Percentiles rank a stretch among this genome's conserved stretches.
Evolutionary conservation across 805 yeast genomes (phyloP).

Genomic region (Metschnikowia lachancei): DNA sequence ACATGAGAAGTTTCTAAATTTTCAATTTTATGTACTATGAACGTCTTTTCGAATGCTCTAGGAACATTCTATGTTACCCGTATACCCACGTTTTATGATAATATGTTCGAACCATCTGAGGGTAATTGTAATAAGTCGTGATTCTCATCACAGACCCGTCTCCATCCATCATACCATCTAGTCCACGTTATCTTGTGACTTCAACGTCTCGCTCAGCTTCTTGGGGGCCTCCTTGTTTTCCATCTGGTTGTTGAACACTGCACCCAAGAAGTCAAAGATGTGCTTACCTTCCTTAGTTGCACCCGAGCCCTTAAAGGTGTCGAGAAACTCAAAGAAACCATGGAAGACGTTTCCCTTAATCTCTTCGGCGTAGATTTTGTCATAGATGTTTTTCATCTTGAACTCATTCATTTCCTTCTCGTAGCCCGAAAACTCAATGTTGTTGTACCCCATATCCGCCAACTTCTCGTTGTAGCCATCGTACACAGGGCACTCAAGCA

Average conservation of each 20-base stretch:
- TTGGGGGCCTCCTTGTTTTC: slow-evolving; percentile 17
- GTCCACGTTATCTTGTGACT: slow-evolving; percentile 13
- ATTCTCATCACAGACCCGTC: too few species aligned
- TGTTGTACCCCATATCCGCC: slow-evolving; percentile 72
- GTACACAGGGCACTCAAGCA: slow-evolving; percentile 89
- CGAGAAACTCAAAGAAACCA: slow-evolving; percentile 89
- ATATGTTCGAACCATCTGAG: too few species aligned
- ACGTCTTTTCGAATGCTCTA: too few species aligned
- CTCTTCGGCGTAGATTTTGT: slow-evolving; percentile 89
- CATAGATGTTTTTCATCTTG: slow-evolving; percentile 85
- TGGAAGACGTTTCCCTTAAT: slow-evolving; percentile 81
- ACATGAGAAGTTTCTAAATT: too few species aligned
- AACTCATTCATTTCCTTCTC: slow-evolving; percentile 74
- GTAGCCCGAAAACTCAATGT: slow-evolving; percentile 64
- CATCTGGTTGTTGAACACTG: slow-evolving; percentile 31
- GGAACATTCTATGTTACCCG: too few species aligned
- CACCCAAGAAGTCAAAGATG: slow-evolving; percentile 57
- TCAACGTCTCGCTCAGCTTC: slow-evolving; percentile 4
- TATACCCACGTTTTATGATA: too few species aligned
- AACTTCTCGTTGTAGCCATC: slow-evolving; percentile 76
- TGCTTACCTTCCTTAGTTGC: slow-evolving; percentile 43
- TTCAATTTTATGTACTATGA: too few species aligned
- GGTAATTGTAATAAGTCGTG: too few species aligned
- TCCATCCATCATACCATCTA: not conserved
- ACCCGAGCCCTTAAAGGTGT: slow-evolving; percentile 54